Evolutionary conservation across 352 stramenopile species (phyloP).

Genomic region (Phytophthora vignae): DNA sequence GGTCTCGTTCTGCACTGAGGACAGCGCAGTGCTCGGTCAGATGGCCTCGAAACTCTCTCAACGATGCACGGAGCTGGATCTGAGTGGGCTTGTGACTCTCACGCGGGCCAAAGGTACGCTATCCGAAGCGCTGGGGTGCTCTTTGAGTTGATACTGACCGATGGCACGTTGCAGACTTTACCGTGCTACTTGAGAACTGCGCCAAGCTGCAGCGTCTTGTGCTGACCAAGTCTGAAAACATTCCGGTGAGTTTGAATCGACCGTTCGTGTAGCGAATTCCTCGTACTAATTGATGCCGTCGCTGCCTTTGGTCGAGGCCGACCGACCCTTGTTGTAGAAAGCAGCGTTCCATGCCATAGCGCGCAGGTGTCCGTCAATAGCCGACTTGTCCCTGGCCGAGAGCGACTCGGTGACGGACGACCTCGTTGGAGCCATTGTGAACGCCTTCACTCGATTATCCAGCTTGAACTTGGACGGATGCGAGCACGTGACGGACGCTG

Average conservation of each 20-base stretch:
- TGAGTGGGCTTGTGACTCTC: constrained; percentile 48
- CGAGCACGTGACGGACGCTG: constrained; percentile 61
- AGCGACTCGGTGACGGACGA: constrained; percentile 68
- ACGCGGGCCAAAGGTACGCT: constrained; percentile 43
- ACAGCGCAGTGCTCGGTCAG: constrained; percentile 34
- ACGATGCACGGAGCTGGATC: constrained; percentile 52
- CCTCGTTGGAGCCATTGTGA: constrained; percentile 45
- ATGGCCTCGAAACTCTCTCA: constrained; percentile 56
- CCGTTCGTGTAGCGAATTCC: not conserved
- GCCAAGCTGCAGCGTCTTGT: constrained; percentile 44
- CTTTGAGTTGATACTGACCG: not conserved
- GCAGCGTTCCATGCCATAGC: constrained; percentile 44
- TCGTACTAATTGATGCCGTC: constrained; percentile 7
- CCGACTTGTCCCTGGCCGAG: constrained; percentile 47
- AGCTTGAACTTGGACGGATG: constrained; percentile 61
- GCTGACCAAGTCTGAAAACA: constrained; percentile 46
- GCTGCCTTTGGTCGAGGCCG: constrained; percentile 14
- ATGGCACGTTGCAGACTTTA: constrained; percentile 40
- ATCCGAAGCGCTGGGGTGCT: not conserved
- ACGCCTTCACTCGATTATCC: constrained; percentile 46
- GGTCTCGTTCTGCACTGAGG: constrained; percentile 46
- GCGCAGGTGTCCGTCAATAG: constrained; percentile 34
- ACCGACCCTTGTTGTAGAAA: constrained; percentile 51
- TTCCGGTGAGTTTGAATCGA: constrained; percentile 38
- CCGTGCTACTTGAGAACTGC: constrained; percentile 48